Base-by-base conservation (phyloP, 1,284 basidiomycete species). In the Moniliophthora roreri region DNA sequence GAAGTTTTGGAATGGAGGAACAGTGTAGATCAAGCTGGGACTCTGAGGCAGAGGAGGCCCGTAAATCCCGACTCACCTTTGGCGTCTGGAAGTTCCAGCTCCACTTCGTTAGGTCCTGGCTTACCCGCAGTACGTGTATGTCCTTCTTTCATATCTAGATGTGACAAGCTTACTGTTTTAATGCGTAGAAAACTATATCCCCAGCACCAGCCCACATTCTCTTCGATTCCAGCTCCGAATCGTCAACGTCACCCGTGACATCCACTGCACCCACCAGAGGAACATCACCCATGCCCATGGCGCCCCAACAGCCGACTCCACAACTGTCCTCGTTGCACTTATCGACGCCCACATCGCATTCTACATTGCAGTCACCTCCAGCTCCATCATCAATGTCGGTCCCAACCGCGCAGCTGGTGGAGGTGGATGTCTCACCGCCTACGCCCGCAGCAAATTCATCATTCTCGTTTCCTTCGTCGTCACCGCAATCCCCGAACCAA, bases 1-100 rank as follows among this genome's bases (percentile, higher is more conserved):
- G 82, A 84, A 62, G 75, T 82, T 5, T 69, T 73, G 21, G 78
- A 80, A 64, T 83, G 84, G 83, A 70, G 80, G 54, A 74, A 66
- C 4, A 66, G 74, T 54, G 71, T 71, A 3, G 65, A 72, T 49
- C 65, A 62, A 55, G 64, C 56, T 15, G 60, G 59, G n/a, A 60
- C 61, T 13, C 66, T 76, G n/a, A 66, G 73, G 32, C 68, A 71
- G 45, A 47, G 49, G 16, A 55, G 34, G 26, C 26, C 65, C 74
- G 51, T 67, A 50, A 66, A 66, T 15, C 59, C 54, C 4, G 59
- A 51, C 44, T 59, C 56, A 36, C 45, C 52, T 36, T 56, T 54
- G 32, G 63, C 63, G 49, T 64, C 69, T 9, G 37, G 62, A 80
- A 54, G 76, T 79, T 51, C 77, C 81, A 74, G 81, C 81, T 51